Conservation (phyloP, 176 grass and related monocot genomes). For the Raddia distichophylla region DNA sequence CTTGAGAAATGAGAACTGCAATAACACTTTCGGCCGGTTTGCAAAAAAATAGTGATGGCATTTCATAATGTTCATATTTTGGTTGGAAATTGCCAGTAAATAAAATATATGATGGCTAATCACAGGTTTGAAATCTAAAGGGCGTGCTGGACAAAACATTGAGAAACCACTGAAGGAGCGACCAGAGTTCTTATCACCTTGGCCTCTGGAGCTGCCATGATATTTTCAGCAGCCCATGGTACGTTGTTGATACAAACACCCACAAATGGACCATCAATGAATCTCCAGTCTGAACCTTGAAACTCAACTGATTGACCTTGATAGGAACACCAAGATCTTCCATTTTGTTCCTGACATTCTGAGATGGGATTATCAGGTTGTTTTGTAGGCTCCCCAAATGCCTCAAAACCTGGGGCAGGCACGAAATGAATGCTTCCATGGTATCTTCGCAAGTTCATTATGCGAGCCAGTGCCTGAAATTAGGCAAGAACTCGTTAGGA, state of each 20-base stretch:
- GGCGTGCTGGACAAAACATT: background rate
- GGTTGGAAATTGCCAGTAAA: background rate
- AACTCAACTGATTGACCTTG: conserved; percentile 47
- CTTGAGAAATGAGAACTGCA: background rate
- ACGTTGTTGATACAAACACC: conserved; percentile 77
- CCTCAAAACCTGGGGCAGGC: conserved; percentile 77
- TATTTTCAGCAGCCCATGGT: conserved; percentile 65
- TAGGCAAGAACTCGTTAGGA: background rate
- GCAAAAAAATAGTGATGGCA: background rate
- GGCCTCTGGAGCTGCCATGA: conserved; percentile 71
- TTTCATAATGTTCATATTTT: background rate
- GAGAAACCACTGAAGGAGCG: background rate
- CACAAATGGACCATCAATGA: conserved; percentile 72
- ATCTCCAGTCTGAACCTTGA: conserved; percentile 61
- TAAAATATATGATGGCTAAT: background rate
- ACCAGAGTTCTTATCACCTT: conserved; percentile 49
- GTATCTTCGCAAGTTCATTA: conserved; percentile 72
- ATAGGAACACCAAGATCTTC: conserved; percentile 44
- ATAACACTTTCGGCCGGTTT: background rate
- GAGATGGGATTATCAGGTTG: background rate
- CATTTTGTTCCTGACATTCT: conserved; percentile 29
- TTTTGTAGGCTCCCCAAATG: conserved; percentile 60
- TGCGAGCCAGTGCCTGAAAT: conserved; percentile 68
- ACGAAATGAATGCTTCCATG: conserved; percentile 59
- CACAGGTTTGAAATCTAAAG: background rate